Evolutionary conservation across 495 filamentous ascomycete genomes (phyloP).

Genomic region (Pyronema domesticum): DNA sequence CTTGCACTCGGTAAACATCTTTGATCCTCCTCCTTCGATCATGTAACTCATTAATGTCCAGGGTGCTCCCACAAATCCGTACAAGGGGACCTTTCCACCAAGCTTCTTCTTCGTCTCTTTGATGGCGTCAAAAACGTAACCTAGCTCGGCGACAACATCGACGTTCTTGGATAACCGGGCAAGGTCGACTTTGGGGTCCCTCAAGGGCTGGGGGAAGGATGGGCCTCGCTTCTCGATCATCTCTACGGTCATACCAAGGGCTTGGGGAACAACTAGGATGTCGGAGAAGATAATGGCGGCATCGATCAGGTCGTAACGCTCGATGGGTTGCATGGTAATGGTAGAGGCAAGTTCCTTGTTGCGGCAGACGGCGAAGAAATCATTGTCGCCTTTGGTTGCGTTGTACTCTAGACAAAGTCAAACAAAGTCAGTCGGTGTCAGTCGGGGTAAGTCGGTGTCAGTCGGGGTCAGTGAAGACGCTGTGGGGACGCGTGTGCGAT

Average conservation of each 20-base stretch:
- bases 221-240: constrained; percentile 95
- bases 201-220: constrained; percentile 72
- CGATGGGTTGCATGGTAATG: constrained; percentile 82
- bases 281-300: constrained; percentile 98
- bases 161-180: constrained; percentile 61
- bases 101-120: constrained; percentile 78
- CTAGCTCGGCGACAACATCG: constrained; percentile 64
- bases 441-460: not conserved
- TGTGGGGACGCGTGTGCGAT: constrained; percentile 1
- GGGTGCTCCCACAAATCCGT: constrained; percentile 94
- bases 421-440: not conserved
- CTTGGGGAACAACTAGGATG: constrained; percentile 93
- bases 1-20: constrained; percentile 79
- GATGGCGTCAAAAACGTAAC: constrained; percentile 91
- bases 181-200: constrained; percentile 58
- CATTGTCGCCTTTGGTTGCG: constrained; percentile 65
- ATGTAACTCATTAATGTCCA: constrained; percentile 97
- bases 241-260: constrained; percentile 89
- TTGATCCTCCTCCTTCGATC: constrained; percentile 91
- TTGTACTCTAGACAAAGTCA: constrained; percentile 51
- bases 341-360: constrained; percentile 79
- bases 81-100: constrained; percentile 65
- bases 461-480: no score
- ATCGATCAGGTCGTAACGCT: constrained; percentile 78
- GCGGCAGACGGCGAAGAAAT: constrained; percentile 97